A percentile compares a stretch with the other conserved stretches of the same genome.
Evolutionary conservation across 2,329 filamentous ascomycete genomes (phyloP).

Genomic region (Paramyrothecium roridum): DNA sequence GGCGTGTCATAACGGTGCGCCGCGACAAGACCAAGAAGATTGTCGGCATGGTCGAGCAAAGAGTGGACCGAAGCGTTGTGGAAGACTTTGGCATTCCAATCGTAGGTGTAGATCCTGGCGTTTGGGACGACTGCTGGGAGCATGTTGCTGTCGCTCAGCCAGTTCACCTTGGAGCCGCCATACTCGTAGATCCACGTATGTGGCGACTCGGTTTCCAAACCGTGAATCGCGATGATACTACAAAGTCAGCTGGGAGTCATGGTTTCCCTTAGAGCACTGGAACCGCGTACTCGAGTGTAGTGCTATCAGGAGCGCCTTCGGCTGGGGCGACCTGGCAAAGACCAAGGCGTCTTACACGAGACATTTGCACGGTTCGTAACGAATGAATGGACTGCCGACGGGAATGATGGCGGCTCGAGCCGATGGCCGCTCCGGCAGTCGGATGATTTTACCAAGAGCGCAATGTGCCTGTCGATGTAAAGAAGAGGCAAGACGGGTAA

Average conservation of each 20-base stretch:
- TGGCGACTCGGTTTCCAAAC: slow-evolving; percentile 4
- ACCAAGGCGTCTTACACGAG: too few relatives aligned
- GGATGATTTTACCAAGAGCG: too few relatives aligned
- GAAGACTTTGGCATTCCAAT: slow-evolving; percentile 6
- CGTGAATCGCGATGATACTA: slow-evolving; percentile 7
- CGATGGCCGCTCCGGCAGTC: too few relatives aligned
- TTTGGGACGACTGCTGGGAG: slow-evolving; percentile 2
- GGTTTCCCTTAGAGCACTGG: too few relatives aligned
- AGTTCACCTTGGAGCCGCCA: background rate
- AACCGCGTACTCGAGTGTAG: too few relatives aligned
- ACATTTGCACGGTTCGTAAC: too few relatives aligned
- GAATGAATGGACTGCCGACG: too few relatives aligned
- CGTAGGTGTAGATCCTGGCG: slow-evolving; percentile 5
- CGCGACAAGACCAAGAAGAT: background rate
- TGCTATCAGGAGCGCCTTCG: too few relatives aligned
- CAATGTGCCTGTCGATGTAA: too few relatives aligned
- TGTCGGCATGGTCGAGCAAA: slow-evolving; percentile 4
- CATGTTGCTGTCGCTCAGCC: slow-evolving; percentile 4
- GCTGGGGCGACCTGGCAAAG: too few relatives aligned
- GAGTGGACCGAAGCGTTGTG: slow-evolving; percentile 1
- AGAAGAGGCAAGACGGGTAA: too few relatives aligned
- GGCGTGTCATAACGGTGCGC: background rate
- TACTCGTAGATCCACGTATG: background rate
- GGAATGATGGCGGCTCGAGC: too few relatives aligned
- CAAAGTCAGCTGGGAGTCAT: background rate